These are phyloP conservation scores for Oxyria digyna DNA, from an alignment of 148 eudicot species.

Conservation along the genomic window DNA sequence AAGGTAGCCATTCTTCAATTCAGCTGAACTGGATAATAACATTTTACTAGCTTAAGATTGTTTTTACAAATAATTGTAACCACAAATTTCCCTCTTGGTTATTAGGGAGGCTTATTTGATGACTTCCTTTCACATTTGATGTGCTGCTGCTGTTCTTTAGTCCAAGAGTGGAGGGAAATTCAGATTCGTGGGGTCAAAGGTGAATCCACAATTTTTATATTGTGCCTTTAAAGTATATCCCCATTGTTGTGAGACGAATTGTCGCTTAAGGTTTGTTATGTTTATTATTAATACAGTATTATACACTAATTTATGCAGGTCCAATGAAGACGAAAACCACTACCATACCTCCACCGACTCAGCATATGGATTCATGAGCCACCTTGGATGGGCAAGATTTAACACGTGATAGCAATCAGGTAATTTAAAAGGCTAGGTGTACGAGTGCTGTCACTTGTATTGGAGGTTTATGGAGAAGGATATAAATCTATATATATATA, in stretches of 20 bases:
- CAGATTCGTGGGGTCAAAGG: conserved; percentile 19
- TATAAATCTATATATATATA: neutral
- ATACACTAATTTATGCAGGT: conserved; percentile 5
- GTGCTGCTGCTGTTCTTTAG: conserved; percentile 22
- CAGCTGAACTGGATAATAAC: neutral
- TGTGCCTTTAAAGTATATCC: neutral
- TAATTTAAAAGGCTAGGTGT: neutral
- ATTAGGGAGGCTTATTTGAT: conserved; percentile 17
- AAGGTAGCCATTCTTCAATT: conserved; percentile 14
- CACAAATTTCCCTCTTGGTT: neutral
- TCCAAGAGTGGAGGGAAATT: conserved; percentile 22
- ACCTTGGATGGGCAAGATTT: neutral
- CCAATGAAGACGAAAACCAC: conserved; percentile 15
- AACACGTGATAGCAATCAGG: neutral
- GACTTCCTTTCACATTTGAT: conserved; percentile 21
- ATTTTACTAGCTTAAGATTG: neutral
- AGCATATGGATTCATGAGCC: conserved; percentile 20
- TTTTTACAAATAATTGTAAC: neutral
- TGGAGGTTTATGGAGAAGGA: neutral
- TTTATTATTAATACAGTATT: neutral
- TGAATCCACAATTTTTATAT: neutral
- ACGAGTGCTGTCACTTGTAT: neutral
- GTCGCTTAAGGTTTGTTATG: neutral
- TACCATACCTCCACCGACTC: conserved; percentile 17
- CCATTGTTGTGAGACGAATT: neutral